Conservation (phyloP, 805 yeast species). For the Candida vartiovaarae region DNA sequence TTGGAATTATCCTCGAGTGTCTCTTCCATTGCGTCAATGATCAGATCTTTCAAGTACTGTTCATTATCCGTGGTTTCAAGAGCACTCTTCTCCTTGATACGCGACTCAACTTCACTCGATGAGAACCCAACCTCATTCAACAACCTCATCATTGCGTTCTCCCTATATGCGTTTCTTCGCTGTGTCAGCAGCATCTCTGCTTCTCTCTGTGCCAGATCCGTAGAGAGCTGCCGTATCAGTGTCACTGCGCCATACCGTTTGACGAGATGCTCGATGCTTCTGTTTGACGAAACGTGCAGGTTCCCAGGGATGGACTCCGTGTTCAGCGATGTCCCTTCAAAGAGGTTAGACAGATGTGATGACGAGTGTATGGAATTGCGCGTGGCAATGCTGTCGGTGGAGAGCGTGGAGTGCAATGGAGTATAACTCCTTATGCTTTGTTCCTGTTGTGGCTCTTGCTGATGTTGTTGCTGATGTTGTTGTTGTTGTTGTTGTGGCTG, state of each 20-base stretch:
- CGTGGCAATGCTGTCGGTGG: slow-evolving; percentile 8
- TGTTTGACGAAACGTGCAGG: slow-evolving; percentile 26
- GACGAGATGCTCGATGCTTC: slow-evolving; percentile 26
- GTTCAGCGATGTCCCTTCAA: slow-evolving; percentile 9
- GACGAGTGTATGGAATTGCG: neutral
- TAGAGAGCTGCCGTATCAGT: slow-evolving; percentile 39
- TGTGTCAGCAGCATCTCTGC: slow-evolving; percentile 36
- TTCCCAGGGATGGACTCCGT: slow-evolving; percentile 26
- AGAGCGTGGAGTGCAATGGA: slow-evolving; percentile 12
- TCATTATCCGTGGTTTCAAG: slow-evolving; percentile 1
- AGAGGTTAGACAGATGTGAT: neutral
- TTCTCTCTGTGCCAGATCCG: slow-evolving; percentile 41
- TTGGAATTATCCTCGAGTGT: slow-evolving; percentile 6
- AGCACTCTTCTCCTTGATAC: slow-evolving; percentile 19
- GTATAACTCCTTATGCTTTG: slow-evolving; percentile 4
- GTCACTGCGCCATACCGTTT: slow-evolving; percentile 27
- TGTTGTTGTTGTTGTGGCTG: neutral
- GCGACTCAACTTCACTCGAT: slow-evolving; percentile 29
- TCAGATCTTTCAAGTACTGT: slow-evolving; percentile 21
- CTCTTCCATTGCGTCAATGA: slow-evolving; percentile 27
- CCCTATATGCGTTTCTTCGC: slow-evolving; percentile 26
- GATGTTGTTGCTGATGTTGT: neutral
- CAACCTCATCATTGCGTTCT: slow-evolving; percentile 28
- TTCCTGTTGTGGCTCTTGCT: neutral
- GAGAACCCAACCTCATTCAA: slow-evolving; percentile 32